Conservation (phyloP, 1,139 yeast genomes). For the Candida tunisiensis region DNA sequence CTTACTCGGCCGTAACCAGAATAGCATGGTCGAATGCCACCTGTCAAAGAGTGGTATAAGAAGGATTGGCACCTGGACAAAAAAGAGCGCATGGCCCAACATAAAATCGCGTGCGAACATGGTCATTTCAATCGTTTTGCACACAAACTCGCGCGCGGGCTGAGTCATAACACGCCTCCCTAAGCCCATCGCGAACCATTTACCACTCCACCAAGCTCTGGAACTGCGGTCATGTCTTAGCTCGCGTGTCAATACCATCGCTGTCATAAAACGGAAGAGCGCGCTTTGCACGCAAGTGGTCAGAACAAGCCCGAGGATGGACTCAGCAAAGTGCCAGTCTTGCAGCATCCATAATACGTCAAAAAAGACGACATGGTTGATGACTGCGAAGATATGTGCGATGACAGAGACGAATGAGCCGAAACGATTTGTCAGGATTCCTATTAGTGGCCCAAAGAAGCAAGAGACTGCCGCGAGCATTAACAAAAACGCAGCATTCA, state of each 20-base stretch:
- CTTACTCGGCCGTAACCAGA: slow-evolving; percentile 61
- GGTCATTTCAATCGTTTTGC: slow-evolving; percentile 53
- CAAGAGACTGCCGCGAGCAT: slow-evolving; percentile 31
- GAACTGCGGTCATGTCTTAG: slow-evolving; percentile 37
- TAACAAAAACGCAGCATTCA: slow-evolving; percentile 28
- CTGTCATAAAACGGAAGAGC: slow-evolving; percentile 29
- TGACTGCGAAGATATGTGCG: slow-evolving; percentile 23
- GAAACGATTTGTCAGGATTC: slow-evolving; percentile 19
- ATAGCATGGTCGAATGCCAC: slow-evolving; percentile 64
- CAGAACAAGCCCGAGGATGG: slow-evolving; percentile 43
- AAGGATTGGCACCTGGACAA: slow-evolving; percentile 43
- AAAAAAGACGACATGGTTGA: too few relatives aligned
- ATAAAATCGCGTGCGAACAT: slow-evolving; percentile 58
- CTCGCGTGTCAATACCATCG: slow-evolving; percentile 40
- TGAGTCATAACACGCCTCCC: slow-evolving; percentile 46
- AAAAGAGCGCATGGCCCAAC: slow-evolving; percentile 45
- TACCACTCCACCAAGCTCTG: slow-evolving; percentile 79
- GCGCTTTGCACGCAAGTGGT: slow-evolving; percentile 38
- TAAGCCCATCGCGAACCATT: slow-evolving; percentile 45
- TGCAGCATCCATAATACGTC: slow-evolving; percentile 53
- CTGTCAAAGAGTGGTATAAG: slow-evolving; percentile 55
- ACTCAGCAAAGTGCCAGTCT: slow-evolving; percentile 40
- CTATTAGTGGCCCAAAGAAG: slow-evolving; percentile 28
- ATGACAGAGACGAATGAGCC: slow-evolving; percentile 22
- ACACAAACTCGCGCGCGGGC: slow-evolving; percentile 49